Percentiles rank a stretch among this genome's conserved stretches.
phyloP scores from a whole-genome alignment of 768 basidiomycete species.

The Mycena alexandri region DNA sequence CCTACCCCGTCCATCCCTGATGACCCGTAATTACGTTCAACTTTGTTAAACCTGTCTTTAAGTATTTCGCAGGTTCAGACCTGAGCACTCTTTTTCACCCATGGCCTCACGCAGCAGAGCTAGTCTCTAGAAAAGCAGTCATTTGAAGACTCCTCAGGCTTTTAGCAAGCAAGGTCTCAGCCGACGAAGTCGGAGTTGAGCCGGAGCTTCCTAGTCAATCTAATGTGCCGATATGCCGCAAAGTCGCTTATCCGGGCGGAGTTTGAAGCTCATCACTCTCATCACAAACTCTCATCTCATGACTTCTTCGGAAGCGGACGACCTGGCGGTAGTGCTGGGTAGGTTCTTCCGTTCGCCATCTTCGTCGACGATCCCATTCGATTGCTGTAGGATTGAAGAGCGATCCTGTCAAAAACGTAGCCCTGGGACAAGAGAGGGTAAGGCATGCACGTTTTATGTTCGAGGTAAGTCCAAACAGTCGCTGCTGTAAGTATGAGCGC shows the following conservation, averaged over 20 bases:
- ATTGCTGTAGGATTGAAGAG: slow-evolving; percentile 20
- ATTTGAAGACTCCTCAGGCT: too few relatives aligned
- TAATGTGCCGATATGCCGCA: neutral
- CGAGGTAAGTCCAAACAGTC: slow-evolving; percentile 1
- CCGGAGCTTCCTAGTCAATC: too few relatives aligned
- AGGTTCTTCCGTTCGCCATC: neutral
- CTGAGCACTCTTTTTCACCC: too few relatives aligned
- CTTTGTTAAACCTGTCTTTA: too few relatives aligned
- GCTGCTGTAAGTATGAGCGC: too few relatives aligned
- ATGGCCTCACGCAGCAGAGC: too few relatives aligned
- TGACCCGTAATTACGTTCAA: too few relatives aligned
- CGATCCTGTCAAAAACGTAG: slow-evolving; percentile 3
- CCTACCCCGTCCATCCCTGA: too few relatives aligned
- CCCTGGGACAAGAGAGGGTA: slow-evolving; percentile 20
- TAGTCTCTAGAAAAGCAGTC: too few relatives aligned
- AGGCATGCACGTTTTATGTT: slow-evolving; percentile 12
- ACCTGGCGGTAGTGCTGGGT: slow-evolving; percentile 31
- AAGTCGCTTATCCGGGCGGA: neutral
- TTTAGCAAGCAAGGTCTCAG: too few relatives aligned
- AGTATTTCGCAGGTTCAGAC: too few relatives aligned
- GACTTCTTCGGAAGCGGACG: slow-evolving; percentile 2
- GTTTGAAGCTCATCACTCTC: neutral
- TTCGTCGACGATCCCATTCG: neutral
- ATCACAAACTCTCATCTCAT: neutral
- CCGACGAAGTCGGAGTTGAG: too few relatives aligned